phyloP scores from a whole-genome alignment of 169 alveolate species.

The Toxoplasma gondii region DNA sequence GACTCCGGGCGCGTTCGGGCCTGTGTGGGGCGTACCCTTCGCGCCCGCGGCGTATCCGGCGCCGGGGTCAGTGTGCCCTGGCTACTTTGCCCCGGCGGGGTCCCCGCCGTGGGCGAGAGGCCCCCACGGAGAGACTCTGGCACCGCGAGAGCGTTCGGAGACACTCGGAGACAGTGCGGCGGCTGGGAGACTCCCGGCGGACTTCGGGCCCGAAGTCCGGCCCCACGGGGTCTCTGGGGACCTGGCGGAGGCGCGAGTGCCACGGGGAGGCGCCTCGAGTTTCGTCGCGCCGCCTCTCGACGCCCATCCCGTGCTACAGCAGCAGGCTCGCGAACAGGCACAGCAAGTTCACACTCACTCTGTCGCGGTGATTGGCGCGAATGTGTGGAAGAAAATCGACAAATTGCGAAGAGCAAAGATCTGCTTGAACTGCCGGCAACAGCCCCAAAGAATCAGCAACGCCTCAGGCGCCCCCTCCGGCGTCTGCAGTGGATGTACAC shows the following conservation, averaged over 20 bases:
- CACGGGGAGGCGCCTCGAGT: background rate
- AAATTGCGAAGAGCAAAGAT: background rate
- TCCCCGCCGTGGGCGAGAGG: no score
- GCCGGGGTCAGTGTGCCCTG: no score
- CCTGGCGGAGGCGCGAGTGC: background rate
- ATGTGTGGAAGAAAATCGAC: constrained; percentile 30
- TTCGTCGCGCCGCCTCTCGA: background rate
- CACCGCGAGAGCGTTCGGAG: no score
- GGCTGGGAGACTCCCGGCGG: no score
- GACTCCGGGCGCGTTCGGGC: no score
- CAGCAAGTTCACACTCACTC: background rate
- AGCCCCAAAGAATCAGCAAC: constrained; percentile 32
- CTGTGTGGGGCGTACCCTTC: no score
- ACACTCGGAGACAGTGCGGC: background rate
- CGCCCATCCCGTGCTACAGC: background rate
- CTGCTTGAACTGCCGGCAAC: constrained; percentile 46
- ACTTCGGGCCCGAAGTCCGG: no score
- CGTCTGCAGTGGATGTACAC: constrained; percentile 39
- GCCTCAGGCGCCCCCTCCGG: constrained; percentile 21
- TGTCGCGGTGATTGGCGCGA: background rate
- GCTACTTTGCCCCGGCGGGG: no score
- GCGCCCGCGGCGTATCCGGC: no score
- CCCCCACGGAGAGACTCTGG: no score
- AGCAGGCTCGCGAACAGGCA: background rate
- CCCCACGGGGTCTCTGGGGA: background rate